Evolutionary conservation across 2,329 filamentous ascomycete genomes (phyloP), one percentile per base, ranked within the genome.

Genomic region (Cryphonectria naterciae): DNA sequence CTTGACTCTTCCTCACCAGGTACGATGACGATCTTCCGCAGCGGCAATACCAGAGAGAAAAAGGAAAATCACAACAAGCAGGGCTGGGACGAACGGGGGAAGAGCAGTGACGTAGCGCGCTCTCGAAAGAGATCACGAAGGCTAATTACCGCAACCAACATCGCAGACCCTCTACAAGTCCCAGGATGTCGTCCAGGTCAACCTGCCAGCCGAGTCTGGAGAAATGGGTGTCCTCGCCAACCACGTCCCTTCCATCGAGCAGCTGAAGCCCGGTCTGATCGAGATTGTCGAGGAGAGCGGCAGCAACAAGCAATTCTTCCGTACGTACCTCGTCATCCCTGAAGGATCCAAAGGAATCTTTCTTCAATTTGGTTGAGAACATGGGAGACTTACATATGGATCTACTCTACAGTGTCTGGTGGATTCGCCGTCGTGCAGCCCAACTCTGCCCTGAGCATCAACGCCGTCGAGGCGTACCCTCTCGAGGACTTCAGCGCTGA

Each of bases 221-320:
- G 96, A 98, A 79, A 99, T 99, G 96, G 96, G 96, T 92, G 92
- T 99, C 79, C 92, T 99, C 81, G 96, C 96, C 83, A 97, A 96
- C 89, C 96, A 99, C 90, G 96, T 99, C 79, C 95, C 96, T 75
- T 94, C 95, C 74, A 98, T 99, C 81, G 96, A 99, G 89, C 96
- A 99, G 88, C 89, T 99, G 84, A 97, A 97, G 90, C 95, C 96
- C 73, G 96, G 96, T 80, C 86, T 98, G 77, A 89, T 99, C 77
- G 95, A 98, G 88, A 88, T 99, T 80, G 90, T 98, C 77, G 95
- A 98, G 88, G 96, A 99, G 89, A 89, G 86, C 80, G 93, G 94
- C 80, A 87, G 87, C 81, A 86, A 83, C 92, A 99, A 99, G 91
- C 93, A 97, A 85, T 99, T 96, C 88, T 99, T 99, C 92, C 89